phyloP scores from a whole-genome alignment of 495 filamentous ascomycete species.

The Venustampulla echinocandica region DNA sequence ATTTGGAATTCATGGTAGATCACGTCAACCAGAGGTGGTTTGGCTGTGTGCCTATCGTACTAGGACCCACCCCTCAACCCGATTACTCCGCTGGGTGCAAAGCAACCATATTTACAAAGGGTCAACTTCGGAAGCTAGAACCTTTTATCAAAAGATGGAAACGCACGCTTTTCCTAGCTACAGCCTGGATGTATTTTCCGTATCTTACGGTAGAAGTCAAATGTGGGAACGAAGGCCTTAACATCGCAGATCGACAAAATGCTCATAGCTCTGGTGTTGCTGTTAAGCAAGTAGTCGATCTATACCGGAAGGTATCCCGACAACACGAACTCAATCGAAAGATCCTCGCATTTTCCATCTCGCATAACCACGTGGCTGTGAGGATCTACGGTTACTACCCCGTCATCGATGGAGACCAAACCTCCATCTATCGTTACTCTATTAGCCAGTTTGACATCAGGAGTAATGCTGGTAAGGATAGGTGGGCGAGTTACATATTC shows the following conservation, averaged over 20 bases:
- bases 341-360: slow-evolving; percentile 40
- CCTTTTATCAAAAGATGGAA: slow-evolving; percentile 29
- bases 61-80: slow-evolving; percentile 30
- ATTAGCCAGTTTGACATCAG: slow-evolving; percentile 25
- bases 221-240: slow-evolving; percentile 25
- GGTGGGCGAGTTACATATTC: slow-evolving; percentile 31
- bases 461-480: slow-evolving; percentile 27
- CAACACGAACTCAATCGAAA: slow-evolving; percentile 31
- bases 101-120: slow-evolving; percentile 31
- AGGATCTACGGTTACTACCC: slow-evolving; percentile 33
- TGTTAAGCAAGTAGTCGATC: slow-evolving; percentile 29
- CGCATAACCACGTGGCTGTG: slow-evolving; percentile 32
- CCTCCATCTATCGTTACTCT: slow-evolving; percentile 27
- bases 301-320: slow-evolving; percentile 26
- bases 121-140: slow-evolving; percentile 32
- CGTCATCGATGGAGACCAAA: slow-evolving; percentile 24
- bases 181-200: slow-evolving; percentile 33
- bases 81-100: slow-evolving; percentile 36
- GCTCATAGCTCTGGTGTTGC: slow-evolving; percentile 33
- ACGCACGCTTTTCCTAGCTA: slow-evolving; percentile 31
- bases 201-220: slow-evolving; percentile 34
- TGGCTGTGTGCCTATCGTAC: slow-evolving; percentile 27
- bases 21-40: slow-evolving; percentile 36
- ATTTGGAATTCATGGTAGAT: slow-evolving; percentile 30
- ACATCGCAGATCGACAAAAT: slow-evolving; percentile 32